Base-by-base conservation (phyloP, 192 early-diverging fungal species). In the Umbelopsis ramanniana region DNA sequence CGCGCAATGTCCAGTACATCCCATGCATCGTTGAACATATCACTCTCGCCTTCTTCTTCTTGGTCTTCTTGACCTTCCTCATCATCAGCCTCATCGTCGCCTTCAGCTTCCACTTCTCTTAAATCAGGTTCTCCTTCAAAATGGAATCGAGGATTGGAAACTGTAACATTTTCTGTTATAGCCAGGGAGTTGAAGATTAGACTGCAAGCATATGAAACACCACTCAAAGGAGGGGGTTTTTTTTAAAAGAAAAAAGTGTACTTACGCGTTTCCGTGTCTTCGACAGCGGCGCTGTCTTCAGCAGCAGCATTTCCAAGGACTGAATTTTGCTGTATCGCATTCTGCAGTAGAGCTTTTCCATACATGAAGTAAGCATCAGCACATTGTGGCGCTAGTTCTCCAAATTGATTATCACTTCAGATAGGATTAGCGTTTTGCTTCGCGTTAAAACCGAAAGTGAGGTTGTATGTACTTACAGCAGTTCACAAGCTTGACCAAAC, bases 1-100 rank as follows among this genome's bases (percentile, higher is more conserved):
- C 95, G 90, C n/a, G 93, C 93, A 24, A 93, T 72, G 69, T 94
- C 93, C 52, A 97, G 82, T 15, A 91, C 87, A 50, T 94, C 90
- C 93, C 93, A 95, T 1, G 95, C 95, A 8, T 90, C 81, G 22
- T 86, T 84, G 23, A 94, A 88, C 74, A 94, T 91, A 57, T 92
- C 92, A 12, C 79, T 78, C 55, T 55, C 73, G 23, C 67, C 74
- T 29, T 74, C 86, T 8, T 79, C 77, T 6, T 82, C 84, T 24
- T 74, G 82, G 0, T 73, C 85, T 2, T 79, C 86, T 0, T 78
- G 81, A 2, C 81, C 85, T 1, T 79, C 84, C 0, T 79, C 83
- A 6, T 83, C 82, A 6, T 79, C 85, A 6, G 75, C 72, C 23
- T 81, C 79, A 23, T 89, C 85, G 15, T 80, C 87, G n/a, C 78